phyloP scores from a whole-genome alignment of 192 early-diverging fungal species.

The Podila horticola region DNA sequence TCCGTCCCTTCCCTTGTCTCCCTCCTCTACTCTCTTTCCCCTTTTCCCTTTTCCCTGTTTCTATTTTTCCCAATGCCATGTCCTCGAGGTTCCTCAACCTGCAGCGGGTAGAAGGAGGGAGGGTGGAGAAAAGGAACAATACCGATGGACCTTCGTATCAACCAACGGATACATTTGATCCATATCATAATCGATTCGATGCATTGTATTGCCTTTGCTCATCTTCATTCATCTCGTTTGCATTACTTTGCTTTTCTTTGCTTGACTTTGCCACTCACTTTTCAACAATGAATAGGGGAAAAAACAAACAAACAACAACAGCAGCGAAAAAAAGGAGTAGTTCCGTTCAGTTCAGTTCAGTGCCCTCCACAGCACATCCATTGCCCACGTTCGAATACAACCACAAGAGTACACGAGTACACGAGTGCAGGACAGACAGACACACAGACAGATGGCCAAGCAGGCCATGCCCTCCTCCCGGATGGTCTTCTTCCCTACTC shows the following conservation, averaged over 20 bases:
- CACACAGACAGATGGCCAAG: not conserved
- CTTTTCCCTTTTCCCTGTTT: not conserved
- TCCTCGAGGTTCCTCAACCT: too few species aligned
- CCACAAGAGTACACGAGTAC: too few species aligned
- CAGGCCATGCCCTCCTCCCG: not conserved
- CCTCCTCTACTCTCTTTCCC: too few species aligned
- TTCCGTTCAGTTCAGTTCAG: not conserved
- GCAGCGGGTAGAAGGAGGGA: too few species aligned
- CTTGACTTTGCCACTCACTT: not conserved
- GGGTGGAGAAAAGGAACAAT: too few species aligned
- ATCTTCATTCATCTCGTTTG: not conserved
- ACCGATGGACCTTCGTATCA: too few species aligned
- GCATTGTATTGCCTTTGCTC: not conserved
- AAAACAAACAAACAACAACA: not conserved
- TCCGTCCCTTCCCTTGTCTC: too few species aligned
- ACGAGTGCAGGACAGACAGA: not conserved
- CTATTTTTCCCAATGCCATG: not conserved
- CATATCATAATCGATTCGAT: too few species aligned
- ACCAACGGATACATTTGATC: too few species aligned
- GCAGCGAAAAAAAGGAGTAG: not conserved
- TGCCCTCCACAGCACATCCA: too few species aligned
- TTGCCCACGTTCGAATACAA: too few species aligned
- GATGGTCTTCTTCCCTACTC: slow-evolving; percentile 16
- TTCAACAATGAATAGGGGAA: not conserved
- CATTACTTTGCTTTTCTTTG: not conserved